These are phyloP conservation scores for Metschnikowia amazonensis DNA, from an alignment of 805 yeast genomes.

Conservation along the genomic window DNA sequence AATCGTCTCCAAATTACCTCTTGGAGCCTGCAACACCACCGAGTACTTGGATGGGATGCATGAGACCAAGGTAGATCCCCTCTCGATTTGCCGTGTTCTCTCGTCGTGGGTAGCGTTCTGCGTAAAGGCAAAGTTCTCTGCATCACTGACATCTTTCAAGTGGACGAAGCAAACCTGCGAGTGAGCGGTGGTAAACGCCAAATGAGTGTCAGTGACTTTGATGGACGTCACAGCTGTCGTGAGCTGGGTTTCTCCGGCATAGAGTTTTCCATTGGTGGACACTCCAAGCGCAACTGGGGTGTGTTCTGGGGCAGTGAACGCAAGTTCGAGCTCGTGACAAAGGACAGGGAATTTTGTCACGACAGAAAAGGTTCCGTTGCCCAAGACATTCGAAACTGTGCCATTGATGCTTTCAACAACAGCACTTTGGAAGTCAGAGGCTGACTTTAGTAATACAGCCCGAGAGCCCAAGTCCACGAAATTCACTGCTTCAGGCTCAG, in stretches of 20 bases:
- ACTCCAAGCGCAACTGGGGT: slow-evolving; percentile 60
- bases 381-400: slow-evolving; percentile 41
- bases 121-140: slow-evolving; percentile 28
- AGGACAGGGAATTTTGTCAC: slow-evolving; percentile 62
- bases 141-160: slow-evolving; percentile 43
- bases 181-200: slow-evolving; percentile 84
- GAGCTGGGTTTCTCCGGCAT: slow-evolving; percentile 54
- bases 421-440: slow-evolving; percentile 48
- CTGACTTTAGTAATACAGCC: slow-evolving; percentile 53
- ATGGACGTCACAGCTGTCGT: slow-evolving; percentile 80
- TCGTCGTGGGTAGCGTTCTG: slow-evolving; percentile 52
- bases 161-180: slow-evolving; percentile 80
- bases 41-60: slow-evolving; percentile 78
- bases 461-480: slow-evolving; percentile 27
- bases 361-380: slow-evolving; percentile 25
- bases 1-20: slow-evolving; percentile 94
- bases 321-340: slow-evolving; percentile 55
- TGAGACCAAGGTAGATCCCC: slow-evolving; percentile 83
- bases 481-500: slow-evolving; percentile 24
- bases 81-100: slow-evolving; percentile 81
- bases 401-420: slow-evolving; percentile 66
- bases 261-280: slow-evolving; percentile 70
- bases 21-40: slow-evolving; percentile 86
- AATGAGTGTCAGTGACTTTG: slow-evolving; percentile 62
- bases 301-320: slow-evolving; percentile 21